Evolutionary conservation across 2,329 filamentous ascomycete species (phyloP).

Genomic region (Didymella exigua): DNA sequence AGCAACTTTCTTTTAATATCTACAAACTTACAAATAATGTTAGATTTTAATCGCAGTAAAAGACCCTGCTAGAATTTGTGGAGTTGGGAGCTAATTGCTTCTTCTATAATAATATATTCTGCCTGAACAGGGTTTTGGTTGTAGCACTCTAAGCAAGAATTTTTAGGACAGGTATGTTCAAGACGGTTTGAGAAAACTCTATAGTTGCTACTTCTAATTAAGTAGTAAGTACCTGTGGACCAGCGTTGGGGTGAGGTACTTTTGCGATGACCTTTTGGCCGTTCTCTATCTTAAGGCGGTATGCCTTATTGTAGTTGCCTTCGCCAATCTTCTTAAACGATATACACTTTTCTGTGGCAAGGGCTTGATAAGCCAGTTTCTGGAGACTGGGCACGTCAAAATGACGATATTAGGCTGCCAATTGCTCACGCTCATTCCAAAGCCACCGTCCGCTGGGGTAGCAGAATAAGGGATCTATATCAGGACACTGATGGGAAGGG

Average conservation of each 20-base stretch:
- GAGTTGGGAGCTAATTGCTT: conserved; percentile 40
- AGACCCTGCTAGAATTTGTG: conserved; percentile 38
- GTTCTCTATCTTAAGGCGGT: conserved; percentile 33
- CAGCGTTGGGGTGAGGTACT: conserved; percentile 27
- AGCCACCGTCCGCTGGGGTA: no score
- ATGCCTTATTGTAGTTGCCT: conserved; percentile 35
- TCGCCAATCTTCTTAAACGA: conserved; percentile 28
- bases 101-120: conserved; percentile 34
- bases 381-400: no score
- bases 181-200: conserved; percentile 26
- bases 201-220: conserved; percentile 32
- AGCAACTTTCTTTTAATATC: conserved; percentile 11
- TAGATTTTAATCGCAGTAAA: conserved; percentile 30
- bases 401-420: no score
- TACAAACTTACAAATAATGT: conserved; percentile 27
- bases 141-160: conserved; percentile 29
- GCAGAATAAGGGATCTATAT: no score
- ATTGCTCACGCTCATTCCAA: no score
- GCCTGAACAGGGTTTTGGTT: conserved; percentile 27
- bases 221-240: conserved; percentile 17
- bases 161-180: conserved; percentile 32
- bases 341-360: no score
- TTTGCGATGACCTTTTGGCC: conserved; percentile 23
- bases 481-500: no score
- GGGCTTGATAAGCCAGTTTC: no score